Conservation (phyloP, 2,329 filamentous ascomycete genomes). For the Colletotrichum sp. region DNA sequence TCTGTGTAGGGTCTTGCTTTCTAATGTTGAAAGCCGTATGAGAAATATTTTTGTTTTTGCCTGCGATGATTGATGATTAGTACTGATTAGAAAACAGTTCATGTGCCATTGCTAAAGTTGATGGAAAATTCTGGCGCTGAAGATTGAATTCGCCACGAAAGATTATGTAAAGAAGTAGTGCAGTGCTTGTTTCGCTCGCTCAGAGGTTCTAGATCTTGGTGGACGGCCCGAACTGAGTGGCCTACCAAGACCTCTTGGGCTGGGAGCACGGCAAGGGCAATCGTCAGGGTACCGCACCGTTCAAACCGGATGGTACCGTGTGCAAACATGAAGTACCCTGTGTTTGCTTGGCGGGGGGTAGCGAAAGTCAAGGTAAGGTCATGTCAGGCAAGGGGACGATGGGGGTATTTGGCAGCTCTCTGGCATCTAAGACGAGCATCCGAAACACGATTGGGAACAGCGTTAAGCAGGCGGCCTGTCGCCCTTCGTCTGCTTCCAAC, state of each 20-base stretch:
- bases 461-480: slow-evolving; percentile 1
- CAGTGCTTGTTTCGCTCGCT: not conserved
- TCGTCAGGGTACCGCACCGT: not conserved
- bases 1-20: not conserved
- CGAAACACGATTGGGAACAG: slow-evolving; percentile 15
- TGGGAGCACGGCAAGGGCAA: not conserved
- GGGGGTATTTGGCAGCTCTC: not conserved
- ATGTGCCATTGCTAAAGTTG: not conserved
- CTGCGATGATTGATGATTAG: not conserved
- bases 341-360: not conserved
- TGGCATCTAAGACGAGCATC: not conserved
- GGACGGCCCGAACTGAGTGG: slow-evolving; percentile 11
- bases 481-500: not conserved
- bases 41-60: not conserved
- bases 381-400: not conserved
- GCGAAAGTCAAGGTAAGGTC: not conserved
- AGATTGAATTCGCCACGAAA: slow-evolving; percentile 2
- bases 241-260: not conserved
- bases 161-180: slow-evolving; percentile 2
- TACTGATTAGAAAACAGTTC: not conserved
- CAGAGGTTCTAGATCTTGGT: slow-evolving; percentile 17
- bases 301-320: not conserved
- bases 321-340: not conserved
- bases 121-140: not conserved
- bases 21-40: not conserved